Base-by-base conservation (phyloP, 192 early-diverging fungal genomes). In the Kickxella alabastrina region DNA sequence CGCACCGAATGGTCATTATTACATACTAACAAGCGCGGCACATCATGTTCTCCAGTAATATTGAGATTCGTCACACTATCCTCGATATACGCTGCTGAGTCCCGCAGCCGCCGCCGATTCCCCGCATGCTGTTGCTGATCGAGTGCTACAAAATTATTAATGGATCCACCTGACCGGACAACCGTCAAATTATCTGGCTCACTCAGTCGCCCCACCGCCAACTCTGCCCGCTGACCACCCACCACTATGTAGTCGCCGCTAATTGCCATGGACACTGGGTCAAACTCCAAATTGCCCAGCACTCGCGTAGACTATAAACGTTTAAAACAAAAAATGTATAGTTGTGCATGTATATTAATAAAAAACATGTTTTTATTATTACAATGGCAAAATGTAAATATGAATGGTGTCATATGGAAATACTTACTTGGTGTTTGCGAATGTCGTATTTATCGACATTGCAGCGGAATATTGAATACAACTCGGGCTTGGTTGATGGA, bases 1-100 rank as follows among this genome's bases (percentile, higher is more conserved):
- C 92, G 92, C 59, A 98, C 91, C 3, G 90, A 90, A 38, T 90
- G 80, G 65, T 98, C 95, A 59, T 98, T 98, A 72, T 92, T 96
- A 74, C 92, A 90, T 19, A 92, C 87, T 52, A 95, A 53, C 6
- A 98, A 73, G 4, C 89, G 84, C 1, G 84, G 84, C 17, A 80
- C 80, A 19, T 58, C 67, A 35, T 57, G 49, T 25, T 31, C 48
- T 41, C 26, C 63, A 28, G 69, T 67, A 37, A 68, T 64, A 21
- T 69, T 79, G 3, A 89, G 86, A 58, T 94, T 98, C 76, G 94
- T 95, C 77, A 95, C 95, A 15, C 82, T 83, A 12, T 85, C 84
- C 9, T 76, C 82, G 3, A 84, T 45, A 54, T 65, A 75, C 68
- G 48, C 83, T 60, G 65, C 63, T 22, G 64, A 75, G 49, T 75